Conservation (phyloP, 73 alveolate genomes). For the Blepharisma stoltei region DNA sequence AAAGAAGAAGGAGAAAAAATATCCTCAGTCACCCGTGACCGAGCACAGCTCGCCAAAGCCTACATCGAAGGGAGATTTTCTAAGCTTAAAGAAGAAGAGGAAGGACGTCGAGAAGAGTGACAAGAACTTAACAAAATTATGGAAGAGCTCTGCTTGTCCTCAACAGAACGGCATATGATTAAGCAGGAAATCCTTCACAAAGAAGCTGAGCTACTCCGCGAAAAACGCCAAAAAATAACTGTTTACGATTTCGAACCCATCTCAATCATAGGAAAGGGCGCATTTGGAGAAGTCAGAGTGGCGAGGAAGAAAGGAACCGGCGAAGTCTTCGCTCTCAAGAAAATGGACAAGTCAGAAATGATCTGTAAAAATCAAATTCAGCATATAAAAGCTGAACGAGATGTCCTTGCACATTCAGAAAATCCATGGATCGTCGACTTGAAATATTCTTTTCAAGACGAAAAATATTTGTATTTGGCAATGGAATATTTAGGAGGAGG, state of each 20-base stretch:
- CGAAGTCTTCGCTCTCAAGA: constrained; percentile 82
- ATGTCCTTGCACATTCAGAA: constrained; percentile 75
- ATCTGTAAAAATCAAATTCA: constrained; percentile 75
- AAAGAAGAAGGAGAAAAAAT: no score
- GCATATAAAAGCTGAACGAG: constrained; percentile 89
- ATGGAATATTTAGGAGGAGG: constrained; percentile 91
- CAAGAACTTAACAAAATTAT: constrained; percentile 29
- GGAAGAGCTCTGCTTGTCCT: constrained; percentile 51
- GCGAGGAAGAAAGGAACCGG: constrained; percentile 63
- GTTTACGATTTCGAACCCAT: constrained; percentile 84
- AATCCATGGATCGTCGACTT: constrained; percentile 86
- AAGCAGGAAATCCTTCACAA: constrained; percentile 53
- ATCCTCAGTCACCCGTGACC: no score
- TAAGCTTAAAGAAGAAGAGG: constrained; percentile 29
- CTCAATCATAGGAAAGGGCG: constrained; percentile 85
- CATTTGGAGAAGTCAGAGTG: constrained; percentile 90
- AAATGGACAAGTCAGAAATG: constrained; percentile 91
- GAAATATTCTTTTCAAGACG: constrained; percentile 78
- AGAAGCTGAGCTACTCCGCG: constrained; percentile 61
- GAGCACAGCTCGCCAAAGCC: constrained; percentile 27
- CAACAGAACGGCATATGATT: constrained; percentile 55
- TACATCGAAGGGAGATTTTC: constrained; percentile 36
- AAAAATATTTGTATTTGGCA: constrained; percentile 75
- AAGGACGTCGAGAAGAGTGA: constrained; percentile 30
- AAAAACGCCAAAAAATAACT: constrained; percentile 70